Percentiles rank a stretch among this genome's conserved stretches.
These are phyloP conservation scores for Trichosporon sp. DNA, from an alignment of 1,284 basidiomycete genomes.

Conservation along the genomic window DNA sequence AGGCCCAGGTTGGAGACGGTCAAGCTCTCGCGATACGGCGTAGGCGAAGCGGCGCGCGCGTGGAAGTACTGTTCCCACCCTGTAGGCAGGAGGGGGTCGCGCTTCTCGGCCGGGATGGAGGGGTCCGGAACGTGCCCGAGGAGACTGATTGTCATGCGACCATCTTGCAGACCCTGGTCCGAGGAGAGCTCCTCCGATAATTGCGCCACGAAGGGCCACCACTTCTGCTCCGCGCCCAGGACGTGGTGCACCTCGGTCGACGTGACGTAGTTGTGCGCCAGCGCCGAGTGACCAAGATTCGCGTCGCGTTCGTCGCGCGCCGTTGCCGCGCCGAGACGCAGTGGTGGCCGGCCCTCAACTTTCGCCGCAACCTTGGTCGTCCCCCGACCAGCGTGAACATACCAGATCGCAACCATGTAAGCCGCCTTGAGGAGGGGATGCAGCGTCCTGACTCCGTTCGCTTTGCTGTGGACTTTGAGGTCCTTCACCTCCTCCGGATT, in stretches of 20 bases:
- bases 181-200: not conserved
- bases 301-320: slow-evolving; percentile 39
- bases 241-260: slow-evolving; percentile 26
- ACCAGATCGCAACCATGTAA: slow-evolving; percentile 41
- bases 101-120: not conserved
- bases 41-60: slow-evolving; percentile 25
- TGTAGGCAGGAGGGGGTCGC: slow-evolving; percentile 38
- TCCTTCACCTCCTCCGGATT: slow-evolving; percentile 24
- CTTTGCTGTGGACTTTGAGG: slow-evolving; percentile 35
- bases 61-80: slow-evolving; percentile 49
- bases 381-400: slow-evolving; percentile 14
- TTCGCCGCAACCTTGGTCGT: not conserved
- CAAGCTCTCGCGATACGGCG: slow-evolving; percentile 34
- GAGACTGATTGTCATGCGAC: slow-evolving; percentile 39
- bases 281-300: slow-evolving; percentile 34
- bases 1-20: slow-evolving; percentile 47
- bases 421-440: slow-evolving; percentile 45
- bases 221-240: slow-evolving; percentile 25
- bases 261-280: slow-evolving; percentile 45
- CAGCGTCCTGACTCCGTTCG: slow-evolving; percentile 40
- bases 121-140: slow-evolving; percentile 45
- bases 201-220: slow-evolving; percentile 36
- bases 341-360: not conserved
- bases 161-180: slow-evolving; percentile 25
- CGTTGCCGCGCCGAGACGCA: slow-evolving; percentile 21